Conservation (phyloP, 371 early-diverging fungal genomes). For the Zychaea mexicana region DNA sequence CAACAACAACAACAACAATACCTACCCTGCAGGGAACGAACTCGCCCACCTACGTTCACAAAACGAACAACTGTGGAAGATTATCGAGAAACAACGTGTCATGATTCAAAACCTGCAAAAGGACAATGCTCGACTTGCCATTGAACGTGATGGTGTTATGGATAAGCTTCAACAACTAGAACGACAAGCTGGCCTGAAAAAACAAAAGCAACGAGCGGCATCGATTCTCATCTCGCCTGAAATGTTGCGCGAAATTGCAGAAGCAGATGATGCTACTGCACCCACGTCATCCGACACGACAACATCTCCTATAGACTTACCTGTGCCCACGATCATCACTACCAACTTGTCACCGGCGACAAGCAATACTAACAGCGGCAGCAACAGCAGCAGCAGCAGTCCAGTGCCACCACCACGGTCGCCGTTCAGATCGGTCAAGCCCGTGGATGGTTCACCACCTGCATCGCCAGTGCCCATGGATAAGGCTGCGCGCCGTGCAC, state of each 20-base stretch:
- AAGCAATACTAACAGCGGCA: background rate
- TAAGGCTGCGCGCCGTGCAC: slow-evolving; percentile 21
- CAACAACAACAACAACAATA: background rate
- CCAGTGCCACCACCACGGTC: slow-evolving; percentile 28
- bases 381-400: background rate
- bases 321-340: slow-evolving; percentile 12
- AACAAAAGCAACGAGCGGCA: slow-evolving; percentile 17
- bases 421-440: slow-evolving; percentile 24
- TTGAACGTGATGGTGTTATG: slow-evolving; percentile 58
- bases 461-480: slow-evolving; percentile 30
- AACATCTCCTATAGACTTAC: background rate
- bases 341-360: slow-evolving; percentile 7
- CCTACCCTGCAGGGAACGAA: slow-evolving; percentile 9
- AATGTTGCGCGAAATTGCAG: slow-evolving; percentile 19
- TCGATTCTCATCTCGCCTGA: slow-evolving; percentile 24
- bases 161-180: slow-evolving; percentile 36
- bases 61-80: slow-evolving; percentile 88
- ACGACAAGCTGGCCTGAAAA: slow-evolving; percentile 21
- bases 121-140: slow-evolving; percentile 52
- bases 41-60: slow-evolving; percentile 44
- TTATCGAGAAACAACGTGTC: slow-evolving; percentile 85
- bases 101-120: slow-evolving; percentile 79
- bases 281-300: slow-evolving; percentile 3
- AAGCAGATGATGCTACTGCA: slow-evolving; percentile 20
- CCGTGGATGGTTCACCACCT: slow-evolving; percentile 15